Base-by-base conservation (phyloP, 2,329 filamentous ascomycete genomes). In the Sporothrix sp. region DNA sequence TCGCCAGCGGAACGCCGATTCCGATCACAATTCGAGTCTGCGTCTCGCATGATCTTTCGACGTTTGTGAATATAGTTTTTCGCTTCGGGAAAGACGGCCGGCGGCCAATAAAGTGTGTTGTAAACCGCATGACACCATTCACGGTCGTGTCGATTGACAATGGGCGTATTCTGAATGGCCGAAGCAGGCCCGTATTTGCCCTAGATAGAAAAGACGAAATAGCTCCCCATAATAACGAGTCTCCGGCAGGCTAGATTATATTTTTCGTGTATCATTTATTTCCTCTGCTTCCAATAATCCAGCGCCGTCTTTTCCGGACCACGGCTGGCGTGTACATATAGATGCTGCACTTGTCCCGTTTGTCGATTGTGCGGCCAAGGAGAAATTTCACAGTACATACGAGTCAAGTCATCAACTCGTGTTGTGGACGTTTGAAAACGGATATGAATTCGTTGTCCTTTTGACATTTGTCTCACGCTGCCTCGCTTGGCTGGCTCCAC, bases 151-250 rank as follows among this genome's bases (percentile, higher is more conserved):
- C 21, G 7, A 49, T 52, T 52, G 46, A 28, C 47, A 52, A 52
- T 52, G 47, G 25, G 40, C 18, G 35, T 25, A 13, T 33, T 40
- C 33, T 52, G 51, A 50, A 46, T 52, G 51, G 51, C n/a, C 35
- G 20, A 49, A 23, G 36, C 11, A 10, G 14, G 33, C 14, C 32
- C 39, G 9, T 25, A 48, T n/a, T n/a, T n/a, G n/a, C n/a, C 16
- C 20, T 32, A 48, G 36, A 42, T 37, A 35, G 37, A 46, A 35
- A 35, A 23, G 18, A 39, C 18, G 10, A 39, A 11, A 39, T 36
- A n/a, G n/a, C n/a, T 14, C 37, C 37, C 37, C 37, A 39, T 39
- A 25, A 25, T 18, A 38, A 38, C 10, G 7, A 25, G 32, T n/a
- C n/a, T n/a, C n/a, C n/a, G n/a, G n/a, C n/a, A n/a, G n/a, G n/a